Evolutionary conservation across 257 asterid genomes (phyloP), one percentile per base, ranked within the genome.

Genomic region (Voacanga thouarsii): DNA sequence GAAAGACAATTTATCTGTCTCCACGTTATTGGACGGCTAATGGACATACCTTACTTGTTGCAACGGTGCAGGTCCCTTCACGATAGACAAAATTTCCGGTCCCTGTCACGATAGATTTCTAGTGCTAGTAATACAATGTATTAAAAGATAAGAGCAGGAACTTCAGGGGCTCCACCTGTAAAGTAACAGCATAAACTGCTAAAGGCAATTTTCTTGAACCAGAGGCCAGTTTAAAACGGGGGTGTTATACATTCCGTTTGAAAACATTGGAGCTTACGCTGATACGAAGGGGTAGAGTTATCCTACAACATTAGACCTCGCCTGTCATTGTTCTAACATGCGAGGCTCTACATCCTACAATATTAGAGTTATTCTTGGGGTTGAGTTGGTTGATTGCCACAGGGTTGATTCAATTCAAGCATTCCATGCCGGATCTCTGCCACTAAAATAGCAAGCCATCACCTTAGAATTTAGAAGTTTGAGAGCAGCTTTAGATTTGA

Each of bases 341-440:
- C 30, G 30, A 57, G 30, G 30, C 2, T 8, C 6, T 2, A 30
- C 53, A 3, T 14, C 51, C 30, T 41, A n/a, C 14, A 24, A 6
- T 3, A 24, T 10, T 33, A 5, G 56, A 61, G 78, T 63, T 63
- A 72, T 74, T 63, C 47, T 24, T 44, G 77, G 8, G 41, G 45
- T 9, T 3, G 4, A 19, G 41, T 59, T 44, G 81, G 71, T 19
- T 12, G 70, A 15, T 4, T 57, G 23, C 63, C 44, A 18, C 16
- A 47, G 6, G 63, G 57, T 28, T 6, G 59, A 61, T 80, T 92
- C 86, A 33, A 33, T 9, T 50, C 12, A 92, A 77, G 96, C 85
- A 24, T 28, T 83, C 97, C 97, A 92, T 23, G 84, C 63, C 71
- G 97, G 96, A 80, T 89, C 90, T 85, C 91, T 92, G 26, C 91